phyloP scores from a whole-genome alignment of 2,329 filamentous ascomycete genomes.

The Aspergillus quadricinctus region DNA sequence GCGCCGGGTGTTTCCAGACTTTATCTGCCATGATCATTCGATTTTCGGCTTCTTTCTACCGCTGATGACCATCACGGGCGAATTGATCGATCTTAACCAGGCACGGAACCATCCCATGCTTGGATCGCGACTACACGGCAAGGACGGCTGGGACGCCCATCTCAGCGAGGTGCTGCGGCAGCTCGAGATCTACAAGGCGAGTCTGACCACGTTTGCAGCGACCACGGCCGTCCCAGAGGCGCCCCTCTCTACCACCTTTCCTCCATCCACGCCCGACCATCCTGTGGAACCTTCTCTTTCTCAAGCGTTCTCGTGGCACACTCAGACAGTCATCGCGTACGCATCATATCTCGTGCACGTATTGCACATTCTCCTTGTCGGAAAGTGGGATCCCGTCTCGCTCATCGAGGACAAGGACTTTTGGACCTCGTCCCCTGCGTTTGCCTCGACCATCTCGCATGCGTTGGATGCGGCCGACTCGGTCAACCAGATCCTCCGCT shows the following conservation, averaged over 20 bases:
- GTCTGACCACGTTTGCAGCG: slow-evolving; percentile 50
- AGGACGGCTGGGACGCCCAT: slow-evolving; percentile 75
- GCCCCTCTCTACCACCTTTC: slow-evolving; percentile 47
- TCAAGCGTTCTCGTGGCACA: slow-evolving; percentile 52
- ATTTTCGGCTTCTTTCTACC: slow-evolving; percentile 91
- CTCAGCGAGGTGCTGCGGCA: slow-evolving; percentile 74
- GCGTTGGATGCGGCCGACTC: slow-evolving; percentile 86
- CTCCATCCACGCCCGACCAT: slow-evolving; percentile 59
- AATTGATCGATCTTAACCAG: slow-evolving; percentile 86
- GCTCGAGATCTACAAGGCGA: slow-evolving; percentile 75
- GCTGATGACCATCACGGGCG: slow-evolving; percentile 89
- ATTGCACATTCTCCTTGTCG: slow-evolving; percentile 83
- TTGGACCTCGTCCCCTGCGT: slow-evolving; percentile 87
- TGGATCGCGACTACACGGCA: slow-evolving; percentile 66
- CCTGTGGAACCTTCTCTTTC: slow-evolving; percentile 32
- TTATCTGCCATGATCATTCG: slow-evolving; percentile 79
- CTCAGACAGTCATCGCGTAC: slow-evolving; percentile 81
- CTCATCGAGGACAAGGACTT: slow-evolving; percentile 91
- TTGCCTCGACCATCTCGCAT: slow-evolving; percentile 81
- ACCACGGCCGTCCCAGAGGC: slow-evolving; percentile 23
- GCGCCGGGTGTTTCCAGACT: slow-evolving; percentile 67
- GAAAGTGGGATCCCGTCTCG: slow-evolving; percentile 91
- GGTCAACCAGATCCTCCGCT: slow-evolving; percentile 80
- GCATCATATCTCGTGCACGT: slow-evolving; percentile 91
- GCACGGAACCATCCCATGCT: slow-evolving; percentile 83